Evolutionary conservation across 1,139 yeast species (phyloP), one percentile per base, ranked within the genome.

Genomic region (Kurtzmaniella quercitrusa): DNA sequence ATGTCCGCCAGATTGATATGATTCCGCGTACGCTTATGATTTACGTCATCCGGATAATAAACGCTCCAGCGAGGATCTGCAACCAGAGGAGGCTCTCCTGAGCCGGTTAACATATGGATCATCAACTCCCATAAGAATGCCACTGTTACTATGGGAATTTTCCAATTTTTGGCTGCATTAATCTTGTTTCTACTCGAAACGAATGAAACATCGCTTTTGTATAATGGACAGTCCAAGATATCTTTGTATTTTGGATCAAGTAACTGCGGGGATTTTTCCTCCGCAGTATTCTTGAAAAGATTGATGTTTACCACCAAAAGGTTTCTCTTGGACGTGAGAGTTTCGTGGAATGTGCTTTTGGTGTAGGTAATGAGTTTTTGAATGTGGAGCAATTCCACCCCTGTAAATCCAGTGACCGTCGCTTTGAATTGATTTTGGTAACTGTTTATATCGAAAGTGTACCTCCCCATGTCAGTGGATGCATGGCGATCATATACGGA

Each of bases 351-450:
- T 43, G 70, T 62, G 59, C 82, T 70, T 11, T 87, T 69, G 63
- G 81, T 52, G n/a, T 69, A 59, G 33, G 65, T 56, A 11, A 88
- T 68, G 42, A 91, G 67, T 54, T 85, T 84, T 15, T 77, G 81
- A 9, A 88, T 55, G 62, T 91, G 98, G 37, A 88, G 65, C 24
- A 83, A 67, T 58, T 91, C 97, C 15, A 89, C 80, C 0, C 96
- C 97, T 11, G 81, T 75, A 56, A 86, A 91, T 5, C 98, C 98
- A 1, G 94, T 79, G 1, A 87, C 71, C 48, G 87, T 77, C 1
- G 90, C 68, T 40, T 73, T 73, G 36, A 31, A 15, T n/a, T n/a
- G n/a, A n/a, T n/a, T n/a, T n/a, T n/a, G n/a, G n/a, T n/a, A n/a
- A n/a, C n/a, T n/a, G n/a, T n/a, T n/a, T n/a, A n/a, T n/a, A n/a